Percentiles rank a stretch among this genome's conserved stretches.
Conservation (phyloP, 2,329 filamentous ascomycete genomes). For the Claviceps sp. region DNA sequence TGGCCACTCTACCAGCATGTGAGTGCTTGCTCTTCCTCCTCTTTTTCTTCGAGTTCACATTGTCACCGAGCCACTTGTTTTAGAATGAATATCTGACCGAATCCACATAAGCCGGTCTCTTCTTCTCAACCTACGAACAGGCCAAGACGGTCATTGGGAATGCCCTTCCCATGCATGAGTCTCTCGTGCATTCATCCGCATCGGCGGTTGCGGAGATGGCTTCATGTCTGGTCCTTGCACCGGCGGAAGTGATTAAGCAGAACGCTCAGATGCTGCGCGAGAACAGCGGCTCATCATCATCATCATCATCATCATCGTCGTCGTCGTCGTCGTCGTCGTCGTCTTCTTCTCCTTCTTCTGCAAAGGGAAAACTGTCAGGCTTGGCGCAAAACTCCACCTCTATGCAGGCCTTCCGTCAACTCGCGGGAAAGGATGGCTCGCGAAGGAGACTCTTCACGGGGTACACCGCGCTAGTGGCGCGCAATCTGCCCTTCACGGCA, state of each 20-base stretch:
- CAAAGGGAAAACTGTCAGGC: constrained; percentile 5
- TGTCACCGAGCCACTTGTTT: too few relatives aligned
- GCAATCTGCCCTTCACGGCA: constrained; percentile 79
- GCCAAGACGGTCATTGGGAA: constrained; percentile 50
- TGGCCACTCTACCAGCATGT: constrained; percentile 84
- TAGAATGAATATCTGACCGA: too few relatives aligned
- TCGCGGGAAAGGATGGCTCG: constrained; percentile 39
- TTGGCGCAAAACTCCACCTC: constrained; percentile 24
- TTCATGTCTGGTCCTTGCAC: constrained; percentile 75
- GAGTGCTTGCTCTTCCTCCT: constrained; percentile 9
- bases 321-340: not conserved
- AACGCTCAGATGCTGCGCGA: constrained; percentile 70
- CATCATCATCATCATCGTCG: not conserved
- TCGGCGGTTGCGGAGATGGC: constrained; percentile 70
- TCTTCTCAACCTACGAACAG: constrained; percentile 82
- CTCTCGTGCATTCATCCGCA: constrained; percentile 58
- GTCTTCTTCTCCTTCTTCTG: not conserved
- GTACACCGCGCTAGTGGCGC: constrained; percentile 66
- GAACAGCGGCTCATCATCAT: constrained; percentile 4
- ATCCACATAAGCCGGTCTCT: constrained; percentile 50
- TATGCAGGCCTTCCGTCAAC: constrained; percentile 33
- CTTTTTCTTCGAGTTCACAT: not conserved
- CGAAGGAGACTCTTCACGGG: constrained; percentile 54
- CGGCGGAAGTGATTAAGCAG: constrained; percentile 84
- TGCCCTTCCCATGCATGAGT: constrained; percentile 44